A percentile compares a stretch with the other conserved stretches of the same genome.
Evolutionary conservation across 805 yeast species (phyloP).

Genomic region (Yamadazyma nakazawae): DNA sequence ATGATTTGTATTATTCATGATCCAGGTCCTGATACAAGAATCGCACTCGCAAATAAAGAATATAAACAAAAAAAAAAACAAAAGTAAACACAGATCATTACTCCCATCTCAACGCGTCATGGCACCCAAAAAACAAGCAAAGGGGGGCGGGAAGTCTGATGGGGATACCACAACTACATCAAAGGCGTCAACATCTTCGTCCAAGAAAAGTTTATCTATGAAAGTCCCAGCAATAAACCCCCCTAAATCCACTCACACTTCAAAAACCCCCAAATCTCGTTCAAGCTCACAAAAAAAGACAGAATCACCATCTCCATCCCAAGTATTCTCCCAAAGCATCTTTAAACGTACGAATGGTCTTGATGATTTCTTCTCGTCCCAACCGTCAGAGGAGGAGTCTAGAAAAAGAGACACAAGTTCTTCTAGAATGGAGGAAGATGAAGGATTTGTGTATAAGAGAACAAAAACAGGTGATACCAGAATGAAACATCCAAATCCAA

Average conservation of each 20-base stretch:
- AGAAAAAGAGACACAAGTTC: background rate
- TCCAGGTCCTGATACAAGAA: background rate
- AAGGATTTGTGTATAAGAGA: slow-evolving; percentile 31
- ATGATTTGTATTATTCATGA: background rate
- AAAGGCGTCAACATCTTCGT: background rate
- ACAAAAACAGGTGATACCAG: slow-evolving; percentile 4
- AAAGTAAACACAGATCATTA: background rate
- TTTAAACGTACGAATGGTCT: slow-evolving; percentile 11
- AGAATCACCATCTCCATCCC: background rate
- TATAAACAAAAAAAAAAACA: background rate
- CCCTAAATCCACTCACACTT: background rate
- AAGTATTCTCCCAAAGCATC: slow-evolving; percentile 6
- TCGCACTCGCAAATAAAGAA: background rate
- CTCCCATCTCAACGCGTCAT: background rate
- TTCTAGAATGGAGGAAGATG: slow-evolving; percentile 23
- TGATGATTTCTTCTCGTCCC: slow-evolving; percentile 12
- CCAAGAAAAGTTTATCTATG: background rate
- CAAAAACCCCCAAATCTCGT: background rate
- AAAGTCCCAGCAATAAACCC: background rate
- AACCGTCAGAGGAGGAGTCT: slow-evolving; percentile 2
- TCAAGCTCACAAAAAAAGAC: background rate
- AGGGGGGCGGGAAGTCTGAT: background rate
- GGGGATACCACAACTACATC: background rate
- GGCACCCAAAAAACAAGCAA: slow-evolving; percentile 1
- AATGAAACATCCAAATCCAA: background rate